Conservation (phyloP, 192 early-diverging fungal species). For the Chytriomyces confervae region DNA sequence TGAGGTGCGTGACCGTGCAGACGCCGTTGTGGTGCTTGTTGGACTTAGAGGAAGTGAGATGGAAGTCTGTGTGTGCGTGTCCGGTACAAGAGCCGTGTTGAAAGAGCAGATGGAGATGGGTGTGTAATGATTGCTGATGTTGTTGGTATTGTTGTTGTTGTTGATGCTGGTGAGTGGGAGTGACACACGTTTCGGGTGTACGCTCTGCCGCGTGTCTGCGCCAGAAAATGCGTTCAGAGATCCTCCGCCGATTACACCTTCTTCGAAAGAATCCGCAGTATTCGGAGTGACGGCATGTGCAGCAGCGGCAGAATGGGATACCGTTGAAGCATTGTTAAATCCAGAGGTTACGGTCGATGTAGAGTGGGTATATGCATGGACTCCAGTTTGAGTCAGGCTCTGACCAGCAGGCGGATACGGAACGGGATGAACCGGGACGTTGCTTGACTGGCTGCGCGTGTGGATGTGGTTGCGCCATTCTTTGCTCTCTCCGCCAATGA, state of each 20-base stretch:
- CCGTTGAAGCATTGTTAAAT: no score
- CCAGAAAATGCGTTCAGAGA: no score
- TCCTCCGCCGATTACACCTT: no score
- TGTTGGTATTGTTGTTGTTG: not conserved
- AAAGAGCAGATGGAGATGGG: slow-evolving; percentile 32
- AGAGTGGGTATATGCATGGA: not conserved
- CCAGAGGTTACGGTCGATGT: no score
- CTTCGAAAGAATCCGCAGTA: no score
- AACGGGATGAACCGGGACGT: no score
- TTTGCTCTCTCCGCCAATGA: not conserved
- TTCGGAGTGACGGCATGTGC: no score
- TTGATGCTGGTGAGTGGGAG: not conserved
- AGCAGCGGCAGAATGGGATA: no score
- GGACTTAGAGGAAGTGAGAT: not conserved
- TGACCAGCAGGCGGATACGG: not conserved
- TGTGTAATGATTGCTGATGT: not conserved
- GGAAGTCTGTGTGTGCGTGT: not conserved
- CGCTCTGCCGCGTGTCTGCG: no score
- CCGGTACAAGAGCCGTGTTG: slow-evolving; percentile 28
- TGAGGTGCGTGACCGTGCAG: not conserved
- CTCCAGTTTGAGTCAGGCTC: not conserved
- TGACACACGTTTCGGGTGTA: not conserved
- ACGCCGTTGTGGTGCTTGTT: not conserved
- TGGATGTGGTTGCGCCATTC: not conserved
- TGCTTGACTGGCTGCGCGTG: not conserved